Conservation (phyloP, 176 grass and related monocot genomes). For the Chrysopogon serrulatus region DNA sequence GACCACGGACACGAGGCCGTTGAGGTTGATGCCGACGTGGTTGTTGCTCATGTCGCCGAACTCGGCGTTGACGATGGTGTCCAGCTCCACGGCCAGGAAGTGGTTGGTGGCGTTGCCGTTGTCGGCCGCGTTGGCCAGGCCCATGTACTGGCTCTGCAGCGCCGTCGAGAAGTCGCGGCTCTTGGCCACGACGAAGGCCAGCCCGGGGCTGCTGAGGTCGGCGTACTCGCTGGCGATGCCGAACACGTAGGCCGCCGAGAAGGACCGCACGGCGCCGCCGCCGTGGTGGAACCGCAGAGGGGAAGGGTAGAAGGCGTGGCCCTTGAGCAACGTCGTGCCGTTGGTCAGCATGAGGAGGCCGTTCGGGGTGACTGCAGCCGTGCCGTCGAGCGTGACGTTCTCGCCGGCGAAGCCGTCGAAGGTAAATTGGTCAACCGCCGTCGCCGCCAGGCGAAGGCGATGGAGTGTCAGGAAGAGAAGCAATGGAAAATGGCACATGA, state of each 20-base stretch:
- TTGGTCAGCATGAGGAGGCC: slow-evolving; percentile 47
- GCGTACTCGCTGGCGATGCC: slow-evolving; percentile 40
- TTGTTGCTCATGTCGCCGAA: slow-evolving; percentile 48
- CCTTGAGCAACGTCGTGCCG: slow-evolving; percentile 41
- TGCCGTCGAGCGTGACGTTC: slow-evolving; percentile 39
- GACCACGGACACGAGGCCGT: slow-evolving; percentile 27
- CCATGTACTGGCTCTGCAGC: slow-evolving; percentile 46
- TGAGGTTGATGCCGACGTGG: slow-evolving; percentile 39
- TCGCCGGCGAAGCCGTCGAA: slow-evolving; percentile 34
- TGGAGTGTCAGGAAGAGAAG: slow-evolving; percentile 22
- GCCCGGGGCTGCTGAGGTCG: slow-evolving; percentile 40
- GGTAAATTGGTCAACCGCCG: slow-evolving; percentile 36
- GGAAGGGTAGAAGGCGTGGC: slow-evolving; percentile 46
- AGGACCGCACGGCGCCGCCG: slow-evolving; percentile 12
- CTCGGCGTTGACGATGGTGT: slow-evolving; percentile 50
- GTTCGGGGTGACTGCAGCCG: slow-evolving; percentile 24
- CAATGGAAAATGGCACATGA: neutral
- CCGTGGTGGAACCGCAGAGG: neutral
- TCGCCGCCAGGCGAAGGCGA: neutral
- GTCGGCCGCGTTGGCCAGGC: slow-evolving; percentile 38
- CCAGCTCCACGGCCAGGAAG: slow-evolving; percentile 44
- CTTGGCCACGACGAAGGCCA: slow-evolving; percentile 32
- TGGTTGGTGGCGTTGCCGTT: slow-evolving; percentile 52
- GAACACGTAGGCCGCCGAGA: slow-evolving; percentile 44
- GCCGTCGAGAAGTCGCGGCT: slow-evolving; percentile 38